Evolutionary conservation across 805 yeast species (phyloP), one percentile per base, ranked within the genome.

Genomic region (Saturnispora dispora): DNA sequence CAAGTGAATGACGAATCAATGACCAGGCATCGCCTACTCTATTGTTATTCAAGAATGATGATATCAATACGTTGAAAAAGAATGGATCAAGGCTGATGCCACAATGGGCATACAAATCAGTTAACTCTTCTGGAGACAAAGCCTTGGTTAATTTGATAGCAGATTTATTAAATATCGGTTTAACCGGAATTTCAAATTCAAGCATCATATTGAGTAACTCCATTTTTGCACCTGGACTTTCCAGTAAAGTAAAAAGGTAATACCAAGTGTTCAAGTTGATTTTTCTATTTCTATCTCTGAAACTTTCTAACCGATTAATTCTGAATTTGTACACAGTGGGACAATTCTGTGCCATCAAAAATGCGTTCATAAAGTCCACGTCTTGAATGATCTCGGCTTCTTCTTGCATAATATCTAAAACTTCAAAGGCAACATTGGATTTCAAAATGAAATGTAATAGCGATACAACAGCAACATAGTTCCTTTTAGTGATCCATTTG

Each of bases 221-320:
- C 1, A 60, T 6, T 45, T 60, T 57, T 1, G 61, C 49, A 20
- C 54, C 55, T 2, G 54, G 50, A 2, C 52, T 49, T 25, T 53
- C 51, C 17, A 65, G 54, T 25, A 58, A 46, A 9, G 59, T 52
- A 42, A 58, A 63, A 2, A 61, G 28, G 25, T 55, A 57, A 46
- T 65, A 65, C 66, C 67, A 65, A 3, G 68, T 64, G 28, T 63
- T 62, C 8, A 52, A 40, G 46, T 64, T 64, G 2, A 65, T 58
- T 1, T 25, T 18, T 8, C 47, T 41, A 7, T 57, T 53, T 8
- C 50, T 49, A 2, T 48, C 47, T 30, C 52, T 43, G 30, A 61
- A 39, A 8, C 35, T 45, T 42, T 60, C 60, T 11, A 64, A 45
- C 23, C 61, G 33, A 30, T 54, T 58, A 10, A 62, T 51, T 1